Conservation (phyloP, 2,329 filamentous ascomycete genomes). For the Fusarium albidum region DNA sequence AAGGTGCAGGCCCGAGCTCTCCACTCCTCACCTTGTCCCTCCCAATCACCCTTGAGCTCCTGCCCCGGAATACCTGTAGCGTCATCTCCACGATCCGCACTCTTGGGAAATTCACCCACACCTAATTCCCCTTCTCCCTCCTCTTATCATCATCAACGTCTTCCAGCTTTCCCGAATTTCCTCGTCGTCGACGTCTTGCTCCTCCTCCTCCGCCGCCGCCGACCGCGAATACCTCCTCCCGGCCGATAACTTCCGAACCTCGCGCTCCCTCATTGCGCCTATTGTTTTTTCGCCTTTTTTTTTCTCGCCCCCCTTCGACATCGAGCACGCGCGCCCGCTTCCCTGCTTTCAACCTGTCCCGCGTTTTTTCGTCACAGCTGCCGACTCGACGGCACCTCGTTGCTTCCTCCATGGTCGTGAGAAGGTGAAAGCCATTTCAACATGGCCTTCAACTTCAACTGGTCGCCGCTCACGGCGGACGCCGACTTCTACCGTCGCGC, state of each 20-base stretch:
- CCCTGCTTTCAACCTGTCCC: constrained; percentile 17
- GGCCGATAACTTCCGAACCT: constrained; percentile 19
- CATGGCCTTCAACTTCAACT: constrained; percentile 99
- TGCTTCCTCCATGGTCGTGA: constrained; percentile 45
- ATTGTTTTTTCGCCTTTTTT: too few species aligned
- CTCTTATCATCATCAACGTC: constrained; percentile 16
- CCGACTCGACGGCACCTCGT: constrained; percentile 36
- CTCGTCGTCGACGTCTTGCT: constrained; percentile 2
- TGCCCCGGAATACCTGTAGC: constrained; percentile 36
- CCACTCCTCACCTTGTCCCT: constrained; percentile 30
- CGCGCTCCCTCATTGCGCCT: constrained; percentile 20
- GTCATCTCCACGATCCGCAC: constrained; percentile 43
- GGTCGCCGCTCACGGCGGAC: constrained; percentile 97
- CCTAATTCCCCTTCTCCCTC: constrained; percentile 26
- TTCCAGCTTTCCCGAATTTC: constrained; percentile 9
- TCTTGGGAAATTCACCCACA: constrained; percentile 36
- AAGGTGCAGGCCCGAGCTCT: constrained; percentile 33
- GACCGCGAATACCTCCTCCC: constrained; percentile 12
- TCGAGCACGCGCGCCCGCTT: constrained; percentile 28
- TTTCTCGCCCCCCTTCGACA: constrained; percentile 13
- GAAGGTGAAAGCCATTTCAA: constrained; percentile 56
- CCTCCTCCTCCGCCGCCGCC: constrained; percentile 3
- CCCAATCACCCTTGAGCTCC: constrained; percentile 37
- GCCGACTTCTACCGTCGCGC: constrained; percentile 89
- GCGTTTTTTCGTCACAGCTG: constrained; percentile 26